phyloP scores from a whole-genome alignment of 1,284 basidiomycete species.

The Ustanciosporium gigantosporum region DNA sequence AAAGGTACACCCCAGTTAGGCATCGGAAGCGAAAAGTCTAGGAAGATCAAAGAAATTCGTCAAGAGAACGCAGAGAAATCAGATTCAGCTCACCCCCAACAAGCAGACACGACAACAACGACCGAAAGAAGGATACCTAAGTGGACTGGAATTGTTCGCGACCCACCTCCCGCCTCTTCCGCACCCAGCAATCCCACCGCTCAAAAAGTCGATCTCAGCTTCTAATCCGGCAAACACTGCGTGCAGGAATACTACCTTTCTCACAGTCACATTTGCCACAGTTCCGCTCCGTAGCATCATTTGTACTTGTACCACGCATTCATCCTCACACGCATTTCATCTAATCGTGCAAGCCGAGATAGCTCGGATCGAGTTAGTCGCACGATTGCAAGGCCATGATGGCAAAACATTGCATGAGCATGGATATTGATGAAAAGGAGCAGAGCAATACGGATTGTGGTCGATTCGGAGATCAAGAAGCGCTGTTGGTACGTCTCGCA shows the following conservation, averaged over 20 bases:
- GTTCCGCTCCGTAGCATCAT: too few species aligned
- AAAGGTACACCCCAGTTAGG: constrained; percentile 54
- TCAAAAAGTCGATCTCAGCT: constrained; percentile 14
- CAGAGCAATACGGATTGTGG: background rate
- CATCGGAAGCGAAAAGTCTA: constrained; percentile 48
- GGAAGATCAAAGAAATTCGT: constrained; percentile 31
- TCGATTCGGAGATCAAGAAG: too few species aligned
- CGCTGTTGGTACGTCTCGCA: constrained; percentile 11
- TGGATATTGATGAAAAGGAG: background rate
- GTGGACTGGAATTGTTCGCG: constrained; percentile 38
- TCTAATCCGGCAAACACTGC: constrained; percentile 5
- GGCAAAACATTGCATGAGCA: background rate
- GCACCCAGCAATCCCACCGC: too few species aligned
- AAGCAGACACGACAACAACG: background rate
- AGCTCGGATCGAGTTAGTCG: too few species aligned
- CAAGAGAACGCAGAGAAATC: constrained; percentile 9
- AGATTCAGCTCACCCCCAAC: background rate
- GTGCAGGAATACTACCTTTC: background rate
- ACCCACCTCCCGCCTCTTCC: constrained; percentile 18
- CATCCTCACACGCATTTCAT: too few species aligned
- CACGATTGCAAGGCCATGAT: too few species aligned
- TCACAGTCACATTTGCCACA: too few species aligned
- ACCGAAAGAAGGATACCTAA: constrained; percentile 40
- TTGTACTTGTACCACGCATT: too few species aligned
- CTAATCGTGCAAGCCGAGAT: too few species aligned